Evolutionary conservation across 2,329 filamentous ascomycete genomes (phyloP), one percentile per base, ranked within the genome.

Genomic region (Tolypocladium tropicale): DNA sequence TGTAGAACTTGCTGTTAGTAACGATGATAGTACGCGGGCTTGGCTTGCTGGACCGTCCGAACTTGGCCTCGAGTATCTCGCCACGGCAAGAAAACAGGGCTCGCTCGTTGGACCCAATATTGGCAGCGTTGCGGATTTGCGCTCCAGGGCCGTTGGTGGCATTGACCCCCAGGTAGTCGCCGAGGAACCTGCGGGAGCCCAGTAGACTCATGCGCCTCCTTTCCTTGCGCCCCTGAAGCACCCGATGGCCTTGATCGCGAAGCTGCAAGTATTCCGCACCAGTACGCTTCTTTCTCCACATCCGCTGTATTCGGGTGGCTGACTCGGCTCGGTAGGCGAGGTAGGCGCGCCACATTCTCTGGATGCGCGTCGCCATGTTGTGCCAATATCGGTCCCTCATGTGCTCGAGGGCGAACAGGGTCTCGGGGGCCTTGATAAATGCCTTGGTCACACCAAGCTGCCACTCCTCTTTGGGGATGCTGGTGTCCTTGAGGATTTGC

Each of bases 371-470:
- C 4, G 94, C 94, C 94, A 99, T 97, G 74, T 97, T 99, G 73
- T 97, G 93, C 93, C 93, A 97, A 73, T 97, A 99, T 56, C 90
- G 82, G 69, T 99, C 94, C 68, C 94, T 84, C 93, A 99, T 97
- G 57, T 95, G 92, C 72, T 99, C 94, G 12, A 99, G 78, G 2
- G 94, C 94, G 67, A 99, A 99, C 2, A 99, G 76, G 0, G 94
- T 99, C 72, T 99, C 94, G 0, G 94, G 94, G 0, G 94, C 92
- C 73, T 99, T 97, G 76, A 99, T 95, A 67, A 99, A 99, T 4
- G 91, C 93, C 73, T 97, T 99, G 1, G 89, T 93, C 6, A 94
- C 89, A 74, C 94, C 94, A 80, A 99, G 89, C 72, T 99, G 94
- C 79, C 90, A 97, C 69, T 99, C 94, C 65, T 97, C 94, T 33